Conservation (phyloP, 2,329 filamentous ascomycete genomes). For the Ascocoryne sarcoides region DNA sequence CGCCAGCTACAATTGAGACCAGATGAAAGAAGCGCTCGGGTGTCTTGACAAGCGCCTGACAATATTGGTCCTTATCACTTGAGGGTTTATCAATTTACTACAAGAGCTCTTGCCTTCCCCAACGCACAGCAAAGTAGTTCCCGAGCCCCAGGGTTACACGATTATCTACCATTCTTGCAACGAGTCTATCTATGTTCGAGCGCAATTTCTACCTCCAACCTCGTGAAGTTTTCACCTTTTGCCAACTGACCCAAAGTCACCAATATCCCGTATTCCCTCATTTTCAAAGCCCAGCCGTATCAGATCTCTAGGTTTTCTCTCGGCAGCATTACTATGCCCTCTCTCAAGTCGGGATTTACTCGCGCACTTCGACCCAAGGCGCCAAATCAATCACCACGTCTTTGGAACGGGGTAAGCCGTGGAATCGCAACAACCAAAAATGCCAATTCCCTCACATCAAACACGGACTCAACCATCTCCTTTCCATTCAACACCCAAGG, state of each 20-base stretch:
- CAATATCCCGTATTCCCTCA: neutral
- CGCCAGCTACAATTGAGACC: too few relatives aligned
- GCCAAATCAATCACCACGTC: constrained; percentile 2
- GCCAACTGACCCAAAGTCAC: neutral
- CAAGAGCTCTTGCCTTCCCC: too few relatives aligned
- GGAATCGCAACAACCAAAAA: constrained; percentile 11
- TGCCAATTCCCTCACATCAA: constrained; percentile 1
- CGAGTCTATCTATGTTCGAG: neutral
- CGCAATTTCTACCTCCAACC: neutral
- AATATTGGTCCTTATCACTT: too few relatives aligned
- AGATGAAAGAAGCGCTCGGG: too few relatives aligned
- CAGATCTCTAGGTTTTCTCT: neutral
- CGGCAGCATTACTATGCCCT: constrained; percentile 14
- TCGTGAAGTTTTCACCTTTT: too few relatives aligned
- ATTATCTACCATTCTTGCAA: neutral
- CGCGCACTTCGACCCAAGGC: constrained; percentile 10
- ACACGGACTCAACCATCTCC: neutral
- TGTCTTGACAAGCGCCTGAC: too few relatives aligned
- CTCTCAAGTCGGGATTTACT: constrained; percentile 11
- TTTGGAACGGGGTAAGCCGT: constrained; percentile 8
- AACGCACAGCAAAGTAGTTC: too few relatives aligned
- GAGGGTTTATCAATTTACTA: too few relatives aligned
- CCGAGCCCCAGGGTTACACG: too few relatives aligned
- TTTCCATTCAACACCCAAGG: neutral
- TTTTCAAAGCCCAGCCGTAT: neutral